These are phyloP conservation scores for Nephelium lappaceum DNA, from an alignment of 345 rosid genomes.

Conservation along the genomic window DNA sequence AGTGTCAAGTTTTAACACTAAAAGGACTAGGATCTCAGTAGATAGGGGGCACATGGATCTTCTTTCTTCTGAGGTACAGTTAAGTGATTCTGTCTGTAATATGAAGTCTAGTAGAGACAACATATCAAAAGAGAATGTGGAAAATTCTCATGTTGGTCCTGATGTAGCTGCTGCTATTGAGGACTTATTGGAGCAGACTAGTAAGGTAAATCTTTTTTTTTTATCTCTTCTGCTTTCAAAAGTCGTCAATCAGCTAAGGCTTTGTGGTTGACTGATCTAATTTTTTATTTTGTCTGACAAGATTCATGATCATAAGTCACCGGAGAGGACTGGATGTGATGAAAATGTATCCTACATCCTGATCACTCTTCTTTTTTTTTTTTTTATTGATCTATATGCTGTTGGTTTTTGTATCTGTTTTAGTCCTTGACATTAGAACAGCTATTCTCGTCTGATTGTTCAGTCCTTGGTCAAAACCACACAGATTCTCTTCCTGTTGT, in stretches of 20 bases:
- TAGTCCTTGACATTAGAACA: conserved; percentile 59
- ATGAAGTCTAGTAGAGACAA: conserved; percentile 35
- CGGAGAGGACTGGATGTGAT: conserved; percentile 50
- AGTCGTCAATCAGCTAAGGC: conserved; percentile 20
- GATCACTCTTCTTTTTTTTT: neutral
- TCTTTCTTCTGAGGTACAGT: conserved; percentile 42
- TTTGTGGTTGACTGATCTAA: conserved; percentile 28
- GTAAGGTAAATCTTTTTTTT: conserved; percentile 54
- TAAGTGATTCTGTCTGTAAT: conserved; percentile 31
- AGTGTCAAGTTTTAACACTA: conserved; percentile 37
- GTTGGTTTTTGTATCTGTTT: conserved; percentile 27
- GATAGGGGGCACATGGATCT: conserved; percentile 36
- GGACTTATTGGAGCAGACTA: conserved; percentile 88
- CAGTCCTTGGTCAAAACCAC: conserved; percentile 47
- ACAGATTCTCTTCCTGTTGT: conserved; percentile 51
- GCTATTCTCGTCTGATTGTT: conserved; percentile 50
- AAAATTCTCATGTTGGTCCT: conserved; percentile 59
- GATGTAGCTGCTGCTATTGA: conserved; percentile 94
- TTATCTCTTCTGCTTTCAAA: neutral
- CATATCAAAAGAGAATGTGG: conserved; percentile 39
- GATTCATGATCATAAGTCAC: conserved; percentile 78
- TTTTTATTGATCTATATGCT: neutral
- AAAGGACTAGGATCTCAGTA: conserved; percentile 57
- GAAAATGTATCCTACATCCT: conserved; percentile 63
- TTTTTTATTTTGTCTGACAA: conserved; percentile 32